A percentile compares a stretch with the other conserved stretches of the same genome.
These are phyloP conservation scores for Saccharomycopsis microspora DNA, from an alignment of 805 yeast genomes.

Conservation along the genomic window DNA sequence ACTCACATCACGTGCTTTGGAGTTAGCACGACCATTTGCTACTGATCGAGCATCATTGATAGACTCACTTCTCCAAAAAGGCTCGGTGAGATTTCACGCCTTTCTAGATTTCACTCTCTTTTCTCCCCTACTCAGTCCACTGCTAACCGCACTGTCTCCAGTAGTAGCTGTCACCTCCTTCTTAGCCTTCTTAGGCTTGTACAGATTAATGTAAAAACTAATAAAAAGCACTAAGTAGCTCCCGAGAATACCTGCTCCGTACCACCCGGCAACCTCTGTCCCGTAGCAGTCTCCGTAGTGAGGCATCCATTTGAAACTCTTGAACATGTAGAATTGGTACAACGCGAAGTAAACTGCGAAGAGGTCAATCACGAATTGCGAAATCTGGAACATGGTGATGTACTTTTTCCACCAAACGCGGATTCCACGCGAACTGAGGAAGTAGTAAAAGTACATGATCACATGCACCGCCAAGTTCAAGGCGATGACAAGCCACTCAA, in stretches of 20 bases:
- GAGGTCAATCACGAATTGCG: constrained; percentile 85
- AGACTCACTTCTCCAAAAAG: too few species aligned
- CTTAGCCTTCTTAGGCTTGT: constrained; percentile 31
- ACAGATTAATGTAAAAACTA: constrained; percentile 82
- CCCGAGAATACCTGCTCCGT: constrained; percentile 80
- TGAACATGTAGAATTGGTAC: constrained; percentile 44
- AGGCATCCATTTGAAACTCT: constrained; percentile 49
- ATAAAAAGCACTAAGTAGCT: constrained; percentile 85
- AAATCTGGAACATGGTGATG: constrained; percentile 93
- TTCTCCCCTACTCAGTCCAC: too few species aligned
- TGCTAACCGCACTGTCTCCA: constrained; percentile 14
- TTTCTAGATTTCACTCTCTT: too few species aligned
- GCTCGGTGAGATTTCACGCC: too few species aligned
- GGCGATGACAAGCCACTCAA: constrained; percentile 89
- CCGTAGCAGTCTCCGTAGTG: constrained; percentile 83
- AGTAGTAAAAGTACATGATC: constrained; percentile 96
- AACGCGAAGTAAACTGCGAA: constrained; percentile 89
- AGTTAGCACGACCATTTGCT: too few species aligned
- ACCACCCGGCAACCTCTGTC: constrained; percentile 83
- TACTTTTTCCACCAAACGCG: constrained; percentile 99
- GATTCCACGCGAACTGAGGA: constrained; percentile 83
- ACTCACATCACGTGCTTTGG: too few species aligned
- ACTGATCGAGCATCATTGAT: too few species aligned
- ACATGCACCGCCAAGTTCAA: constrained; percentile 89
- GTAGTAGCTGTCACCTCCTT: constrained; percentile 7